Conservation (phyloP, 208 protist genomes). For the Wallacemonas sp. region DNA sequence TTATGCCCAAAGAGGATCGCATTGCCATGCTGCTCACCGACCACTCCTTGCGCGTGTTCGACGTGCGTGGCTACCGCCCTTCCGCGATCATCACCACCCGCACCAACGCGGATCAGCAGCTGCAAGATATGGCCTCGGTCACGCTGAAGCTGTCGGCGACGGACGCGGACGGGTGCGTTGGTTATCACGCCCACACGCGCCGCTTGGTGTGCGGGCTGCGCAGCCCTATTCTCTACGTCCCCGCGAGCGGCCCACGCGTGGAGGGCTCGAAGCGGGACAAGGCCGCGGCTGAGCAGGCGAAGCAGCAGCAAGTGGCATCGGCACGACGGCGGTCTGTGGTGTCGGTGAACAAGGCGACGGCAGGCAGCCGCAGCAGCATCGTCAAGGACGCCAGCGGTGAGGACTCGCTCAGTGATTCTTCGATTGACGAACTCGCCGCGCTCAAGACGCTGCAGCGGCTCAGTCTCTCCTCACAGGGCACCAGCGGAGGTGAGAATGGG, state of each 20-base stretch:
- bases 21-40: slow-evolving; percentile 66
- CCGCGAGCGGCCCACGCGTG: not conserved
- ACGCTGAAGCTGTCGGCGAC: slow-evolving; percentile 53
- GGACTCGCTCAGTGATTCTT: not conserved
- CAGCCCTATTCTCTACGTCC: slow-evolving; percentile 66
- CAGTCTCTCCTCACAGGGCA: not conserved
- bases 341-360: not conserved
- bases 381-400: not conserved
- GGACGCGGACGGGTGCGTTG: slow-evolving; percentile 69
- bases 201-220: slow-evolving; percentile 70
- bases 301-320: no score
- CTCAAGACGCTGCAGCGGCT: not conserved
- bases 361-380: not conserved
- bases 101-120: slow-evolving; percentile 33
- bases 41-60: slow-evolving; percentile 74
- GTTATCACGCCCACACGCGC: slow-evolving; percentile 46
- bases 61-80: slow-evolving; percentile 59
- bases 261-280: slow-evolving; percentile 12
- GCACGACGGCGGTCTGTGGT: not conserved
- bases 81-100: slow-evolving; percentile 51
- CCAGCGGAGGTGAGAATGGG: not conserved
- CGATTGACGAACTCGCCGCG: slow-evolving; percentile 2
- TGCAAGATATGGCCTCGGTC: slow-evolving; percentile 61
- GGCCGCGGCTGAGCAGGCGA: not conserved
- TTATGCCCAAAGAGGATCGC: slow-evolving; percentile 45